Evolutionary conservation across 441 rosid genomes (phyloP), one percentile per base, ranked within the genome.

Genomic region (Aquilaria agallochum): DNA sequence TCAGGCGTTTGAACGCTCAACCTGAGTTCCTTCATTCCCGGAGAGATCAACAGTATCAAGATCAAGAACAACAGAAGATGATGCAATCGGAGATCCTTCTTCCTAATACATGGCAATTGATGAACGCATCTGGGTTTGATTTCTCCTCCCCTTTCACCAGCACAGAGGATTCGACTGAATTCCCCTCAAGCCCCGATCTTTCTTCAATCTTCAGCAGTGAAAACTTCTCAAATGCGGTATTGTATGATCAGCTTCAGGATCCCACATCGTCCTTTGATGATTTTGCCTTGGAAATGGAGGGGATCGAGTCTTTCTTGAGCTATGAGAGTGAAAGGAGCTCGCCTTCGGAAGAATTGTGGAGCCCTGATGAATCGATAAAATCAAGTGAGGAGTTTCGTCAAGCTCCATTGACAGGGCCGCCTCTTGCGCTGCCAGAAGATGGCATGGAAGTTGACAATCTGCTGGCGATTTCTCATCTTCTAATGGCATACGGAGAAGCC

Each of bases 401-500:
- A 15, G 20, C 15, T 5, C 0, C 31, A 13, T 34, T 59, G 31
- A 30, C 52, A 9, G 55, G n/a, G 11, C 2, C 69, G 3, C 53
- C 69, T 2, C 73, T 69, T 51, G 54, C 58, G 30, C 48, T 75
- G 3, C 80, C 77, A 5, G 58, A 59, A 5, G 71, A 65, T 36
- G 74, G 65, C 34, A 64, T 58, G 53, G 76, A 78, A n/a, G 49
- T 68, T 11, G 77, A 78, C 9, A 72, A 54, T 40, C 73, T 72
- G 31, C 5, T 63, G 55, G 53, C 72, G 49, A 58, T 83, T 27
- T 61, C 68, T 50, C 86, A 84, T 62, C 80, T 87, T 9, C 78
- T 82, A 48, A 74, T 67, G 74, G 88, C 85, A 12, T 80, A 64
- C 12, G 85, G 83, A 52, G 93, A 82, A 62, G 86, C 93, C 63